phyloP scores from a whole-genome alignment of 2,329 filamentous ascomycete genomes.

The Orbilia quercus region DNA sequence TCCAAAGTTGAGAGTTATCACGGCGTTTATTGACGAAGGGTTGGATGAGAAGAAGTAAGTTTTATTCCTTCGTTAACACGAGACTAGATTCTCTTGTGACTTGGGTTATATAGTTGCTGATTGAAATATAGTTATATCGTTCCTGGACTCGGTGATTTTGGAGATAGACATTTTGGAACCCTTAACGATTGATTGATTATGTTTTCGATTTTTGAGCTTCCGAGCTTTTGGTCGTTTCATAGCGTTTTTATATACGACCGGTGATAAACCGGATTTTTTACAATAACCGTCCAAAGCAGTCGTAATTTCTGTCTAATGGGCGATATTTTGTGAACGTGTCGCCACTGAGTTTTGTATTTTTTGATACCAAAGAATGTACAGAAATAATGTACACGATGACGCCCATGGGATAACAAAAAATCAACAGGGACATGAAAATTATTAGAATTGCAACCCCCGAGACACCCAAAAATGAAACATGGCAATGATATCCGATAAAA shows the following conservation, averaged over 20 bases:
- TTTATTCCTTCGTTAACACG: too few relatives aligned
- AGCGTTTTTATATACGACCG: constrained; percentile 1
- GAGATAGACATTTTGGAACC: constrained; percentile 93
- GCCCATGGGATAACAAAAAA: constrained; percentile 5
- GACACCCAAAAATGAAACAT: constrained; percentile 32
- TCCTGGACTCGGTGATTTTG: constrained; percentile 93
- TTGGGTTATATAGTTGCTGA: too few relatives aligned
- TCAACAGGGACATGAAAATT: not conserved
- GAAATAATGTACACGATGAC: constrained; percentile 26
- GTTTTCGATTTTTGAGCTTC: not conserved
- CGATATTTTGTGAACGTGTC: not conserved
- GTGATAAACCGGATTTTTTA: too few relatives aligned
- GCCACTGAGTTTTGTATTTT: not conserved
- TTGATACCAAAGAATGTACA: constrained; percentile 17
- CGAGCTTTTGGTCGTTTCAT: not conserved
- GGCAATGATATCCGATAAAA: constrained; percentile 10
- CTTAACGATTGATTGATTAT: constrained; percentile 51
- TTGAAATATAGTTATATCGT: constrained; percentile 83
- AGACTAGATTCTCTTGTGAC: too few relatives aligned
- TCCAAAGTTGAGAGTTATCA: constrained; percentile 89
- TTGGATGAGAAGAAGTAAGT: constrained; percentile 95
- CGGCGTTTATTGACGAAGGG: constrained; percentile 95
- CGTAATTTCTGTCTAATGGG: too few relatives aligned
- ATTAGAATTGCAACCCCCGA: constrained; percentile 13
- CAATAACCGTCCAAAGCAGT: too few relatives aligned